Percentiles rank a stretch among this genome's conserved stretches.
Evolutionary conservation across 2,329 filamentous ascomycete species (phyloP).

Genomic region (Xylariaceae sp.): DNA sequence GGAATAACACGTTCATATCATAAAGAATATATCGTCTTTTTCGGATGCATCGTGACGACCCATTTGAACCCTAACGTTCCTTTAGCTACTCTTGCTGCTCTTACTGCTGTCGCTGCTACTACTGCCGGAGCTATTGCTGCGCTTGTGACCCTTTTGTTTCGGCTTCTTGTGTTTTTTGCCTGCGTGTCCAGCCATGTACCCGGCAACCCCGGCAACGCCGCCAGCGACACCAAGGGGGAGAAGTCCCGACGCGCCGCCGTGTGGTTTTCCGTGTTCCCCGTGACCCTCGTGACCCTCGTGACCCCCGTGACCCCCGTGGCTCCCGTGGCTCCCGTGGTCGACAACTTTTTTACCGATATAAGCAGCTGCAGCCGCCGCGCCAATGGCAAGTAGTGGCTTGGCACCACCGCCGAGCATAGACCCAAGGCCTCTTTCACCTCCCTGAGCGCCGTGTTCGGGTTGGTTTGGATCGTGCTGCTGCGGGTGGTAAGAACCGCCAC

Average conservation of each 20-base stretch:
- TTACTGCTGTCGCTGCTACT: constrained; percentile 24
- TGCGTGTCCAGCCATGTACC: constrained; percentile 16
- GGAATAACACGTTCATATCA: no score
- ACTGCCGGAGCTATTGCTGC: constrained; percentile 27
- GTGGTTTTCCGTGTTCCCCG: constrained; percentile 7
- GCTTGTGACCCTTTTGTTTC: constrained; percentile 29
- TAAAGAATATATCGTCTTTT: neutral
- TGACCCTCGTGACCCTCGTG: neutral
- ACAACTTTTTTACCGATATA: constrained; percentile 19
- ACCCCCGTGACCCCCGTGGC: neutral
- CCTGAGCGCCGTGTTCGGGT: constrained; percentile 11
- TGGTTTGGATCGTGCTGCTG: constrained; percentile 18
- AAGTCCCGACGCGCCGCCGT: constrained; percentile 18
- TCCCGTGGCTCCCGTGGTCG: neutral
- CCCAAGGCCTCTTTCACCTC: constrained; percentile 26
- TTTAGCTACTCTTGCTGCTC: constrained; percentile 23
- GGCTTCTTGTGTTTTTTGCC: constrained; percentile 27
- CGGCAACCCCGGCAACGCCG: constrained; percentile 6
- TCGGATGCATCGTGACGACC: neutral
- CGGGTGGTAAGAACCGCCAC: constrained; percentile 20
- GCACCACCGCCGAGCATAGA: neutral
- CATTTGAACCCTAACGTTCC: neutral
- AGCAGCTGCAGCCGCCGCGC: constrained; percentile 25
- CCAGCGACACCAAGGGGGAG: constrained; percentile 20
- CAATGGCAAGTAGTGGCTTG: constrained; percentile 25